A percentile compares a stretch with the other conserved stretches of the same genome.
Conservation (phyloP, 345 rosid species). For the Arabidopsis arenosa region DNA sequence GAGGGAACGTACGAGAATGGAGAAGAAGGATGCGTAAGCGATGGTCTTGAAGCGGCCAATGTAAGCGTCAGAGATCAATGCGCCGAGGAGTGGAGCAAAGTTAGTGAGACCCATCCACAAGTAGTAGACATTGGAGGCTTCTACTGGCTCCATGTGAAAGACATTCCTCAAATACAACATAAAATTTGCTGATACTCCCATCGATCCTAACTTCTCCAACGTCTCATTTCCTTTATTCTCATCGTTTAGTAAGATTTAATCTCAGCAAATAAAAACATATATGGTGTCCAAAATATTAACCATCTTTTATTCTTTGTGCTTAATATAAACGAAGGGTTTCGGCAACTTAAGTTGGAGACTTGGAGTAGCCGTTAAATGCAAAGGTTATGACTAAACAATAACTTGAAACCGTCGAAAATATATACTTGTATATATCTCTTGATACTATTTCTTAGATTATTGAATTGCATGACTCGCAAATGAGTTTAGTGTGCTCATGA, state of each 20-base stretch:
- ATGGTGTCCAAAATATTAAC: neutral
- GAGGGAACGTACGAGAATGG: constrained; percentile 59
- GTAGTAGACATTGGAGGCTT: constrained; percentile 52
- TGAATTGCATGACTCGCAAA: constrained; percentile 30
- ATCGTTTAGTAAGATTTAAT: neutral
- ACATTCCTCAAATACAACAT: constrained; percentile 55
- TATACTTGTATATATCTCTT: neutral
- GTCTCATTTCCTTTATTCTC: constrained; percentile 68
- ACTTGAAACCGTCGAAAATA: constrained; percentile 21
- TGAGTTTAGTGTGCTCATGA: constrained; percentile 26
- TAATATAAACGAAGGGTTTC: neutral
- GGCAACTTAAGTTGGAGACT: constrained; percentile 7
- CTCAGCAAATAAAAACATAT: neutral
- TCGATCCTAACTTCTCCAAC: constrained; percentile 68
- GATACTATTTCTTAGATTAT: neutral
- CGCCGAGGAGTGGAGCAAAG: constrained; percentile 64
- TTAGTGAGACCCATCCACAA: constrained; percentile 66
- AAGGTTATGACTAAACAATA: neutral
- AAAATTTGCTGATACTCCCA: constrained; percentile 62
- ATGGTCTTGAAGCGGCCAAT: constrained; percentile 67
- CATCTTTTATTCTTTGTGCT: neutral
- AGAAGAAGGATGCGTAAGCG: constrained; percentile 52
- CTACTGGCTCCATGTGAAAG: constrained; percentile 61
- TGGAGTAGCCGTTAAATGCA: neutral
- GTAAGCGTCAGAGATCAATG: constrained; percentile 61